Percentiles rank a stretch among this genome's conserved stretches.
Conservation (phyloP, 805 yeast species). For the Kazachstania kunashirensis region DNA sequence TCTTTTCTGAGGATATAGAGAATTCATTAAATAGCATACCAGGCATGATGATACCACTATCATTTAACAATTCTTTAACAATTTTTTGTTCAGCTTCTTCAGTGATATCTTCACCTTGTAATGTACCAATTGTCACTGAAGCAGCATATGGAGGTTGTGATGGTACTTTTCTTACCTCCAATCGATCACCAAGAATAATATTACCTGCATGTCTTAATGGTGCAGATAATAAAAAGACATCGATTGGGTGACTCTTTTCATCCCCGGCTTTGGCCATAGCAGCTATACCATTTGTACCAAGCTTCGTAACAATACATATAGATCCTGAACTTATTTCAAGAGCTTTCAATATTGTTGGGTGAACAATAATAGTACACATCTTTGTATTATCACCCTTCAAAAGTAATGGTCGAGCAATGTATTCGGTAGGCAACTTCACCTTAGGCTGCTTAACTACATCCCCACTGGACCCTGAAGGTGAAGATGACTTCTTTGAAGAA, state of each 20-base stretch:
- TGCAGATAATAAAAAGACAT: conserved; percentile 42
- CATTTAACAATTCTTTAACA: conserved; percentile 38
- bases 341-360: conserved; percentile 38
- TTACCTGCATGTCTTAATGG: conserved; percentile 36
- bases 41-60: conserved; percentile 53
- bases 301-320: conserved; percentile 37
- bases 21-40: conserved; percentile 35
- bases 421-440: conserved; percentile 32
- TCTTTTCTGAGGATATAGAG: conserved; percentile 7
- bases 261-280: conserved; percentile 35
- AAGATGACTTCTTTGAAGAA: conserved; percentile 25
- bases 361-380: conserved; percentile 32
- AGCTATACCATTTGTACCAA: conserved; percentile 39
- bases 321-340: conserved; percentile 39
- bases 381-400: conserved; percentile 22
- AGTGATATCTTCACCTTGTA: conserved; percentile 15
- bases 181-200: conserved; percentile 41
- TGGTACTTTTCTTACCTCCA: conserved; percentile 37
- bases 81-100: conserved; percentile 20
- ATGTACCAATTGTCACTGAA: conserved; percentile 29
- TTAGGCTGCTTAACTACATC: conserved; percentile 19
- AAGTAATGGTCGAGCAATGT: conserved; percentile 32
- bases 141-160: conserved; percentile 42
- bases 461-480: conserved; percentile 11
- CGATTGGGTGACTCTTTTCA: conserved; percentile 23